A percentile compares a stretch with the other conserved stretches of the same genome.
Evolutionary conservation across 768 basidiomycete genomes (phyloP).

Genomic region (Multifurca ochricompacta): DNA sequence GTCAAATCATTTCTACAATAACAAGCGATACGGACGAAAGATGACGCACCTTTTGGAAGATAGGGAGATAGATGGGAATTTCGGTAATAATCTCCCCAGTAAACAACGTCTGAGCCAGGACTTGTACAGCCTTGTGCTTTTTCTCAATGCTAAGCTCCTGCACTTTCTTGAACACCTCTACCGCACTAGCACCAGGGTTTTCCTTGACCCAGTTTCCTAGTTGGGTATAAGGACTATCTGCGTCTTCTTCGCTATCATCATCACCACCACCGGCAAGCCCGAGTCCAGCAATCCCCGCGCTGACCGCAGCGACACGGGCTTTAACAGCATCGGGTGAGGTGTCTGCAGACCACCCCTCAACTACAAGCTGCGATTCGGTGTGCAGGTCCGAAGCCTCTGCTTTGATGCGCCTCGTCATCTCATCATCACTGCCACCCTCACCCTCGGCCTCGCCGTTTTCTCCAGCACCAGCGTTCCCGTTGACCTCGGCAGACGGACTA

Average conservation of each 20-base stretch:
- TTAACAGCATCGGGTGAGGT: conserved; percentile 86
- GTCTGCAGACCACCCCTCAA: conserved; percentile 89
- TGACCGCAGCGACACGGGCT: conserved; percentile 67
- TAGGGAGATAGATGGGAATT: conserved; percentile 52
- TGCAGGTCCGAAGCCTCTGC: conserved; percentile 78
- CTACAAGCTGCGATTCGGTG: conserved; percentile 47
- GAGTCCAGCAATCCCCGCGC: conserved; percentile 46
- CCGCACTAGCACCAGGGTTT: conserved; percentile 46
- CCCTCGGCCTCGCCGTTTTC: conserved; percentile 37
- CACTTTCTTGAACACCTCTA: conserved; percentile 79
- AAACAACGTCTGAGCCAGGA: conserved; percentile 81
- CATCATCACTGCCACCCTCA: conserved; percentile 65
- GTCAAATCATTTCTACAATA: not conserved
- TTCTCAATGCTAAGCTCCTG: conserved; percentile 89
- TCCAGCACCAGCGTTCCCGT: conserved; percentile 32
- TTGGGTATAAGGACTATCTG: conserved; percentile 75
- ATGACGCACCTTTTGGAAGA: conserved; percentile 69
- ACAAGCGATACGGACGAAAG: no score
- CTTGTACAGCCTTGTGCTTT: conserved; percentile 85
- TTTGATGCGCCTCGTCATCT: conserved; percentile 84
- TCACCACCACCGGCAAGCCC: conserved; percentile 56
- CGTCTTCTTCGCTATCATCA: conserved; percentile 83
- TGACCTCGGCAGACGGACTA: conserved; percentile 33
- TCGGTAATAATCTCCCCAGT: conserved; percentile 60
- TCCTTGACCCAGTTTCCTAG: conserved; percentile 85